Evolutionary conservation across 179 eudicot genomes (phyloP), one percentile per base, ranked within the genome.

Genomic region (Patellifolia procumbens): DNA sequence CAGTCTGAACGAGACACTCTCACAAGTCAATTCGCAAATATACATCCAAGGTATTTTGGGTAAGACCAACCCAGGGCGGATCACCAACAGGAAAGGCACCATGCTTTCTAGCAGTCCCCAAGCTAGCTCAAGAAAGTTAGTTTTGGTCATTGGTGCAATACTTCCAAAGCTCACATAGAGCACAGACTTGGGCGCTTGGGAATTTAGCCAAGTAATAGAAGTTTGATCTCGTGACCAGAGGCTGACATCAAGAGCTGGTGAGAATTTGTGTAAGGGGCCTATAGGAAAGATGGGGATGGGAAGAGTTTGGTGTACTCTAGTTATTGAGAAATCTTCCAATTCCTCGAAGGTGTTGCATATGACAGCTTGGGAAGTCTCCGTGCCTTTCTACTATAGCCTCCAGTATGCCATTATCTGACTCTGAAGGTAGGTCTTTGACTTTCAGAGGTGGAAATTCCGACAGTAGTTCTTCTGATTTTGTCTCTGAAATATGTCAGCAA

Each of bases 401-500:
- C 15, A 75, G 8, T 20, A 76, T n/a, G 1, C 74, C 46, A 66
- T 59, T 70, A 2, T 51, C 12, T 2, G 24, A 56, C n/a, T 80
- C 83, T 39, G 73, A 19, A 19, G 88, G 87, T 31, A 86, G 70
- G 66, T 90, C 94, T 61, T 82, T 84, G 20, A 88, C 64, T 78
- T 70, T 84, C 6, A 87, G 82, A 1, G 90, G 87, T 3, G 86
- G 86, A 32, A 90, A 53, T 73, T 87, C 91, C 34, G 2, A 73
- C 22, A 88, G 73, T 43, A 62, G 71, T 9, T 81, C 89, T 3
- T 86, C 86, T 35, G 55, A 70, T 24, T 65, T 60, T 3, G 62
- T 34, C 68, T 74, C 82, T 79, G 82, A 59, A 72, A 72, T 9
- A 31, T 26, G 28, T 17, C 43, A 24, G 24, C 16, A 17, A 42